These are phyloP conservation scores for Westerdykella sp. DNA, from an alignment of 2,329 filamentous ascomycete genomes.

Conservation along the genomic window DNA sequence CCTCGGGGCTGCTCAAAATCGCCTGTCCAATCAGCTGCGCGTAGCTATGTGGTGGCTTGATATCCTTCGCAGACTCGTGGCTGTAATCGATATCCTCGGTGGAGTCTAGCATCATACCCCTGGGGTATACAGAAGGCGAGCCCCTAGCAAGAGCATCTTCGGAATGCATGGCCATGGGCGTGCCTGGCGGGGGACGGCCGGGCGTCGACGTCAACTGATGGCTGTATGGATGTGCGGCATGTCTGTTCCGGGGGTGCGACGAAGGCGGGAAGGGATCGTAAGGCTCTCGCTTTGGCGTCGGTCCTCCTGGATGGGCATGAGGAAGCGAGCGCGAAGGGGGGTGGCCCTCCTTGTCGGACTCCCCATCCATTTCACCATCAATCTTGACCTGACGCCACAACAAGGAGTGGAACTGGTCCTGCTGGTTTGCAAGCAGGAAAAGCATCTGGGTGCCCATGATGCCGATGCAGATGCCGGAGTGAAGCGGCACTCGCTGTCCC, in stretches of 20 bases:
- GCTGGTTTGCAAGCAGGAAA: constrained; percentile 82
- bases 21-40: constrained; percentile 96
- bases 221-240: constrained; percentile 25
- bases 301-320: constrained; percentile 28
- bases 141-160: constrained; percentile 35
- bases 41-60: constrained; percentile 95
- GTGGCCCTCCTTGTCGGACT: constrained; percentile 37
- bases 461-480: constrained; percentile 85
- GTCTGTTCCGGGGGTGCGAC: constrained; percentile 29
- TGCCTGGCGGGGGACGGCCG: constrained; percentile 28
- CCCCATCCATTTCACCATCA: constrained; percentile 24
- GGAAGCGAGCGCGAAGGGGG: constrained; percentile 27
- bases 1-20: constrained; percentile 77
- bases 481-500: constrained; percentile 59
- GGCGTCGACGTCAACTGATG: constrained; percentile 34
- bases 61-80: constrained; percentile 74
- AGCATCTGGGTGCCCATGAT: constrained; percentile 96
- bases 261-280: constrained; percentile 35
- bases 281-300: constrained; percentile 33
- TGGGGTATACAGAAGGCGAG: constrained; percentile 44
- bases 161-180: constrained; percentile 33
- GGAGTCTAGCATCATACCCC: constrained; percentile 48
- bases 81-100: constrained; percentile 66
- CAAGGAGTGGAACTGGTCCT: constrained; percentile 60
- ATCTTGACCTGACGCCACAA: constrained; percentile 57